Percentiles rank a stretch among this genome's conserved stretches.
Conservation (phyloP, 1,284 basidiomycete genomes). For the Irpex sp. region DNA sequence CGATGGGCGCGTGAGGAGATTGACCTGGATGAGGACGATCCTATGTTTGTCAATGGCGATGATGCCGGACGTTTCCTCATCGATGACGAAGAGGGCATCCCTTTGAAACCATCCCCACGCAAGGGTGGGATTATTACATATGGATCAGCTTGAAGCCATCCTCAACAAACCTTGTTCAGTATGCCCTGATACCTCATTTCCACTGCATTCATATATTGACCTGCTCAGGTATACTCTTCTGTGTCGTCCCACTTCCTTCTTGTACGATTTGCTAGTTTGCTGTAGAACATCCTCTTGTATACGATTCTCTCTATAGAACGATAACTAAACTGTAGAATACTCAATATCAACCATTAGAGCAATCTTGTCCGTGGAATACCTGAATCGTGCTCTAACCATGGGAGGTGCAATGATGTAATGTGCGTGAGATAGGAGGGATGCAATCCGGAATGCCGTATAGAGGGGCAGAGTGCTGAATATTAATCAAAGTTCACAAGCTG, state of each 20-base stretch:
- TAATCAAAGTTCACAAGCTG: too few species aligned
- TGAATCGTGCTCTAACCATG: too few species aligned
- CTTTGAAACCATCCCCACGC: constrained; percentile 30
- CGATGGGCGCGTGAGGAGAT: constrained; percentile 35
- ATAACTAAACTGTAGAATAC: too few species aligned
- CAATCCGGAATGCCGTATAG: too few species aligned
- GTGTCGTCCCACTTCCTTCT: not conserved
- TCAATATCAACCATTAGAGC: too few species aligned
- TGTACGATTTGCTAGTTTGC: not conserved
- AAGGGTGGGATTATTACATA: constrained; percentile 4
- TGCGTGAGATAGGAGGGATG: too few species aligned
- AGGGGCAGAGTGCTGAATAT: too few species aligned
- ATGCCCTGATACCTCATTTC: not conserved
- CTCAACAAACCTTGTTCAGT: not conserved
- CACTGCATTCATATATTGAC: not conserved
- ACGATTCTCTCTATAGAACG: too few species aligned
- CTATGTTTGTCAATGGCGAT: constrained; percentile 30
- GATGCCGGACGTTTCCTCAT: constrained; percentile 12
- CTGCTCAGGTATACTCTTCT: not conserved
- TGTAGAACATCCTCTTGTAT: too few species aligned
- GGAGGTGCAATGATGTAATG: too few species aligned
- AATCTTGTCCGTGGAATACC: too few species aligned
- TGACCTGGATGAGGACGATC: constrained; percentile 27
- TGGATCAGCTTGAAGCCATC: not conserved
- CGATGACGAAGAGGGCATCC: constrained; percentile 29